Evolutionary conservation across 2,329 filamentous ascomycete species (phyloP), one percentile per base, ranked within the genome.

Genomic region (Sclerotinia spermophila): DNA sequence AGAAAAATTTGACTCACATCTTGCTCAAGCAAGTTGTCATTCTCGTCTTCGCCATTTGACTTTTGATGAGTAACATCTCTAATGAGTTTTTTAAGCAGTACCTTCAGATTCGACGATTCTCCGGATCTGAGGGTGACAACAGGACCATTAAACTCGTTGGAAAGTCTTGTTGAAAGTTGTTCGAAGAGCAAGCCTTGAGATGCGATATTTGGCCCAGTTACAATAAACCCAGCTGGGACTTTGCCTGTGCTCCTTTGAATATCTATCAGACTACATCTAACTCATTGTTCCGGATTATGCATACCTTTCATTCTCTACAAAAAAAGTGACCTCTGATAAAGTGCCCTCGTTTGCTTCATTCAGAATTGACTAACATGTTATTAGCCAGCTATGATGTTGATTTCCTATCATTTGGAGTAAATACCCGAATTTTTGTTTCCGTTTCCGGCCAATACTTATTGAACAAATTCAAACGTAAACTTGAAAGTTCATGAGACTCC

Each of bases 121-220:
- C 86, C 86, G 1, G 92, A 92, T 7, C 89, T 87, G 60, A 96
- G 79, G 24, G 88, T 82, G 8, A 93, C 87, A 74, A 93, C 89
- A 65, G 84, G 84, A 64, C 87, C 87, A 27, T 81, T 76, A 38
- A 81, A 79, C 65, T 84, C 79, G 72, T 79, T 74, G 76, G 82
- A 81, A n/a, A 90, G 81, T n/a, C 81, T 81, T 71, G 87, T 85
- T 19, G 87, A 85, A 17, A 94, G 81, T 79, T 93, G 90, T 71
- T 88, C 84, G 75, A 94, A 94, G n/a, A 94, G 84, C 19, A 91
- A 83, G 56, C 89, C 87, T 79, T 94, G 91, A 2, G 90, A 91
- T 48, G 91, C 89, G 75, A 94, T 90, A 74, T 92, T 93, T 11
- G 92, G 91, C 0, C 92, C 93, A 13, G 91, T 92, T 71, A 93